Evolutionary conservation across 441 rosid genomes (phyloP).

Genomic region (Pelargonium cotyledonis): DNA sequence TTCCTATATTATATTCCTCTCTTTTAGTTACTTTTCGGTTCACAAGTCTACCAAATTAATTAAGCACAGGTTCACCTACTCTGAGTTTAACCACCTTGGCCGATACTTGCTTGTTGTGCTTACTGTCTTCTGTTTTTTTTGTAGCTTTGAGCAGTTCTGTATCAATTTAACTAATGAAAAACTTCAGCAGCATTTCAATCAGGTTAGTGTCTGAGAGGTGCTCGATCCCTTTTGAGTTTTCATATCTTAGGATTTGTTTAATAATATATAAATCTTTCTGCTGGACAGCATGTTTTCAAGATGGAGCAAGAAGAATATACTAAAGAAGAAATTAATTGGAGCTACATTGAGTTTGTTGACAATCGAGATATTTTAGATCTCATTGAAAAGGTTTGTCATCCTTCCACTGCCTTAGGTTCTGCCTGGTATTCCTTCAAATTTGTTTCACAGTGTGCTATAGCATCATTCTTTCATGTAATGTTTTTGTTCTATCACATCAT

Average conservation of each 20-base stretch:
- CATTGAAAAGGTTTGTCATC: conserved; percentile 65
- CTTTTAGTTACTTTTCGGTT: not conserved
- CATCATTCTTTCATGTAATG: not conserved
- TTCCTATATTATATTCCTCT: not conserved
- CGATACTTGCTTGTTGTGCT: conserved; percentile 5
- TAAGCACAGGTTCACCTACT: not conserved
- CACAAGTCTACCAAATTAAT: not conserved
- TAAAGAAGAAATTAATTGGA: conserved; percentile 79
- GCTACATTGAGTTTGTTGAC: conserved; percentile 96
- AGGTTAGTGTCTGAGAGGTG: conserved; percentile 37
- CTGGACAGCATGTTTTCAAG: conserved; percentile 68
- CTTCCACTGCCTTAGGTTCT: not conserved
- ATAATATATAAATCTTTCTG: not conserved
- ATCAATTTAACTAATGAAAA: conserved; percentile 82
- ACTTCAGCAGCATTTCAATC: conserved; percentile 78
- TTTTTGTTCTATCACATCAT: not conserved
- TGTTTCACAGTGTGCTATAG: conserved; percentile 7
- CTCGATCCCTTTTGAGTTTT: conserved; percentile 12
- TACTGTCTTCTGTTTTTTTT: conserved; percentile 19
- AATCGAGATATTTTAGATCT: conserved; percentile 96
- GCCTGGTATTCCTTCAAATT: not conserved
- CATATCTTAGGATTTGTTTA: conserved; percentile 7
- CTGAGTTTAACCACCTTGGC: not conserved
- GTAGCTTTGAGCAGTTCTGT: conserved; percentile 81
- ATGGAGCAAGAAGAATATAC: conserved; percentile 95